Base-by-base conservation (phyloP, 345 rosid genomes). In the Lepidium africanum region DNA sequence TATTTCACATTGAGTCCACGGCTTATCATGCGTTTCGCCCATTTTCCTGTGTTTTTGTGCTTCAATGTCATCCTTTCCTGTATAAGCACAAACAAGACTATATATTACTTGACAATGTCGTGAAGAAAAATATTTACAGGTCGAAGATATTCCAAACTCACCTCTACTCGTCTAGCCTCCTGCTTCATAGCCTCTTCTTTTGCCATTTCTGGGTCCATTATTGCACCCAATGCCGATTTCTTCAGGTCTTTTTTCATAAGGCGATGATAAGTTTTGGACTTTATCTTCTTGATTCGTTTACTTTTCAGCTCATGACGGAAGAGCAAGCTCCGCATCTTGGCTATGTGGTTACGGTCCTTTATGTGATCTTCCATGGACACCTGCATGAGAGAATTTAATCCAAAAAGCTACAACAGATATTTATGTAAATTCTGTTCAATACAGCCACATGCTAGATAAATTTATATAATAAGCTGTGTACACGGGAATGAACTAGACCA, bases 251-350 rank as follows among this genome's bases (percentile, higher is more conserved):
- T 91, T 73, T 85, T 91, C 77, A 75, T 76, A 51, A 89, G 71
- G 8, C 93, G 95, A 67, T 81, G 95, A 72, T 81, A 91, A 46
- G 96, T 82, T 81, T 87, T 94, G 12, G 97, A 91, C 81, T 94
- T 89, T 10, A 94, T 94, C 76, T 89, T 94, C 81, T 89, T 94
- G 14, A 91, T 67, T 33, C 86, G 88, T 79, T 91, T 91, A 69
- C 80, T 75, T 81, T 91, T 94, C 73, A 86, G 43, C 73, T 94
- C 99, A 59, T 94, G 96, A 21, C 83, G 92, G 72, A 89, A 94
- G 69, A 94, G 93, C 69, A 94, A 86, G 74, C 83, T 84, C 67
- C 96, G 87, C 88, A 89, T 86, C 79, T 89, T 94, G 36, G 97
- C 95, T 36, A 82, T 71, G 57, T 81, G 89, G 77, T 86, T 32